A percentile compares a stretch with the other conserved stretches of the same genome.
Conservation (phyloP, 2,329 filamentous ascomycete genomes). For the Claviceps cyperi region DNA sequence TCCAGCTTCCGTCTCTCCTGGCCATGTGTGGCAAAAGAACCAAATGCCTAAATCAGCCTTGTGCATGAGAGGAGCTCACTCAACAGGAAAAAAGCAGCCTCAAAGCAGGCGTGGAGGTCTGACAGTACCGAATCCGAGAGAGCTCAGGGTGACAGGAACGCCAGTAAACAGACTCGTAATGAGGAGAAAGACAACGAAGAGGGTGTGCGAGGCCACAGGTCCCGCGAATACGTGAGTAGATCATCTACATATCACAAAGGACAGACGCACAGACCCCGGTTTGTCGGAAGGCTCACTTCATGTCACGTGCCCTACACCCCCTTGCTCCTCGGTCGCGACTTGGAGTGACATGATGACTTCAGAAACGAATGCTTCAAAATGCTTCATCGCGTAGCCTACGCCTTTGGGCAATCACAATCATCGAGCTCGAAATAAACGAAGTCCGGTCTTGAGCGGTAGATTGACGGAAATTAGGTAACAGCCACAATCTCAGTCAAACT, state of each 20-base stretch:
- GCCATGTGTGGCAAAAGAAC: not conserved
- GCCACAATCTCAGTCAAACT: too few relatives aligned
- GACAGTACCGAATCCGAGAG: not conserved
- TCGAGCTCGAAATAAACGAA: too few relatives aligned
- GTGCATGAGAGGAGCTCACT: not conserved
- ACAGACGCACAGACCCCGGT: slow-evolving; percentile 8
- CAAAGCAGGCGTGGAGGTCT: not conserved
- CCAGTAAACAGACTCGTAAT: not conserved
- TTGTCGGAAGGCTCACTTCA: too few relatives aligned
- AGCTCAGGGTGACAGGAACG: not conserved
- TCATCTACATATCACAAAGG: slow-evolving; percentile 17
- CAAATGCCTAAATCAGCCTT: not conserved
- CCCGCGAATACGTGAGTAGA: slow-evolving; percentile 4
- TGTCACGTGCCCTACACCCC: too few relatives aligned
- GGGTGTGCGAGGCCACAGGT: slow-evolving; percentile 8
- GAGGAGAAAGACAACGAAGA: not conserved
- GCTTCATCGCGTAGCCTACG: too few relatives aligned
- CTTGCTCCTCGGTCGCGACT: too few relatives aligned
- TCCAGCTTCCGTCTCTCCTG: too few relatives aligned
- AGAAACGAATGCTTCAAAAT: too few relatives aligned
- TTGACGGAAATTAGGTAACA: too few relatives aligned
- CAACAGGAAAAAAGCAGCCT: not conserved
- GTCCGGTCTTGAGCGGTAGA: too few relatives aligned
- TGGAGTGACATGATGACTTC: too few relatives aligned
- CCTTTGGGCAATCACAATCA: too few relatives aligned